These are phyloP conservation scores for Scorias spongiosa DNA, from an alignment of 2,329 filamentous ascomycete species.

Conservation along the genomic window DNA sequence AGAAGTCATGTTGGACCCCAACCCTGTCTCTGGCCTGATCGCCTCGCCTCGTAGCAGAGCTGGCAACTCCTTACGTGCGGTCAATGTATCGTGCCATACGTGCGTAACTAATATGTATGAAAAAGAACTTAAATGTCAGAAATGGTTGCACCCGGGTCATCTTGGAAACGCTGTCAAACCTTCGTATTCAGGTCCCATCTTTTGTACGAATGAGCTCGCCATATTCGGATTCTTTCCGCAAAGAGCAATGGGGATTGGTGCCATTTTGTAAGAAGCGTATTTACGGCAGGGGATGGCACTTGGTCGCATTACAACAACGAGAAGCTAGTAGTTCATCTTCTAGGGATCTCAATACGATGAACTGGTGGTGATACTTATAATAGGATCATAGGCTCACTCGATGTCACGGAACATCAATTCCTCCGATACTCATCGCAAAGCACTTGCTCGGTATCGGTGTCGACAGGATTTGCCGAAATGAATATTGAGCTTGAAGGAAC, in stretches of 20 bases:
- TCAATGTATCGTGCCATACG: conserved; percentile 9
- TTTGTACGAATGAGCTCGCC: conserved; percentile 6
- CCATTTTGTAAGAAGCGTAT: conserved; percentile 4
- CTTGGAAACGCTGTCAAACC: too few species aligned
- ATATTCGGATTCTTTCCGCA: conserved; percentile 10
- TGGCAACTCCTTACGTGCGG: conserved; percentile 7
- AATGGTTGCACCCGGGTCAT: too few species aligned
- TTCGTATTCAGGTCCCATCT: conserved; percentile 10
- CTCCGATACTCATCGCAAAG: too few species aligned
- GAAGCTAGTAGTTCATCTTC: too few species aligned
- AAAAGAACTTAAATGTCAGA: too few species aligned
- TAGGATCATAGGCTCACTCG: too few species aligned
- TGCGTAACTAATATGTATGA: conserved; percentile 12
- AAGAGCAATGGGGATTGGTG: conserved; percentile 10
- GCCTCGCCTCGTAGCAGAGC: conserved; percentile 7
- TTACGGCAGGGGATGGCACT: not conserved
- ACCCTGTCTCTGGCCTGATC: conserved; percentile 8
- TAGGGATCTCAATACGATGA: too few species aligned
- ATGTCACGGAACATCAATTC: too few species aligned
- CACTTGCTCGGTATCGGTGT: too few species aligned
- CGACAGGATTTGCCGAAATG: too few species aligned
- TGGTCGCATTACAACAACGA: conserved; percentile 1
- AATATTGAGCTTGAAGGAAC: too few species aligned
- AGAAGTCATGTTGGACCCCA: conserved; percentile 8
- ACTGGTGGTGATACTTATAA: too few species aligned